Evolutionary conservation across 148 eudicot species (phyloP), one percentile per base, ranked within the genome.

Genomic region (Simmondsia chinensis): DNA sequence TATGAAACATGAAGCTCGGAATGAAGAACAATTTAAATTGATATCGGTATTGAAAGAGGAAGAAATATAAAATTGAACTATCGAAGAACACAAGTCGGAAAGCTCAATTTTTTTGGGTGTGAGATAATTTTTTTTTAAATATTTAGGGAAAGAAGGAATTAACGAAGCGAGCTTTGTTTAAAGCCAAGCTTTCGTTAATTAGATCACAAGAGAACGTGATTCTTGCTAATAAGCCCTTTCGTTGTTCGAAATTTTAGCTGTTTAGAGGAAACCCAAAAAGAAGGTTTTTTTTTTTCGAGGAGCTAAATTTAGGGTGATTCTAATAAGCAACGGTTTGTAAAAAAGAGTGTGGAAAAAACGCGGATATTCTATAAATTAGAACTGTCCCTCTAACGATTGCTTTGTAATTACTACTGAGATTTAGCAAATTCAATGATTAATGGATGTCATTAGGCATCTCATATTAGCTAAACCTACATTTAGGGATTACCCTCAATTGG

Each of bases 161-260:
- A 57, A 56, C 27, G 35, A 57, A 55, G 46, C 20, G 25, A 62
- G 35, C 6, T 37, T 16, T 30, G 60, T 56, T 32, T 54, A 51
- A 42, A 48, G 47, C 52, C 50, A 20, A 46, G 54, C 65, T 52
- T 63, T 50, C 41, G 48, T 67, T 58, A 51, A 69, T 65, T 63
- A 52, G 45, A 61, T 61, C 69, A 68, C 42, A 52, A 53, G 42
- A 57, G 25, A 10, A 50, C 50, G 50, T 27, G 32, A 10, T 40
- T 19, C 17, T 36, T 59, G 46, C 57, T 62, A 55, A 58, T 65
- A 50, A 32, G 51, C 40, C 62, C 38, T 50, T 54, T 67, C 24
- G 47, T 27, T 59, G 21, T 24, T 59, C 66, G 60, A 49, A 63
- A 65, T 9, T 71, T 52, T 38, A 69, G 76, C 52, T 38, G 23